Evolutionary conservation across 805 yeast species (phyloP).

Genomic region (Lipomyces yamanashiensis): DNA sequence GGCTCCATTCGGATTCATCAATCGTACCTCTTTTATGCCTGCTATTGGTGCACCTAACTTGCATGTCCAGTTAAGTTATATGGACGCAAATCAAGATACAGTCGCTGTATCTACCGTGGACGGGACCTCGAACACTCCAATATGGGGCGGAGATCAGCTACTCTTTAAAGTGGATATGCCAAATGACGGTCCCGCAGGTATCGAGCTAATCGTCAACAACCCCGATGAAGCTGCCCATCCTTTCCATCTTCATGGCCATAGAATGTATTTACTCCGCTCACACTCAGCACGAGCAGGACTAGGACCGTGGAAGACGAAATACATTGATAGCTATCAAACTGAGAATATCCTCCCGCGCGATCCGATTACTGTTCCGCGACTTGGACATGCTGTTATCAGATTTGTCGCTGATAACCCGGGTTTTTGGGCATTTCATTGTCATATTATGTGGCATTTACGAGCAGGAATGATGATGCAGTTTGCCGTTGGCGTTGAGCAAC

Average conservation of each 20-base stretch:
- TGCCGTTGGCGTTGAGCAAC: slow-evolving; percentile 53
- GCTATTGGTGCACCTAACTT: slow-evolving; percentile 42
- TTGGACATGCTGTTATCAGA: slow-evolving; percentile 82
- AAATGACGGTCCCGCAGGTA: slow-evolving; percentile 54
- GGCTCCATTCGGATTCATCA: slow-evolving; percentile 41
- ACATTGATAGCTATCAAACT: slow-evolving; percentile 52
- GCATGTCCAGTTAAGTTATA: slow-evolving; percentile 40
- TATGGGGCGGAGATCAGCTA: slow-evolving; percentile 63
- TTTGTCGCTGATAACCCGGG: slow-evolving; percentile 96
- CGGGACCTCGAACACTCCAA: slow-evolving; percentile 67
- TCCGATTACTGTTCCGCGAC: slow-evolving; percentile 73
- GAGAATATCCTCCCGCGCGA: slow-evolving; percentile 83
- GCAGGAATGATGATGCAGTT: slow-evolving; percentile 86
- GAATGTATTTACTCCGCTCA: slow-evolving; percentile 60
- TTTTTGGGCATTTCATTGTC: slow-evolving; percentile 99
- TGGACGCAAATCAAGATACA: slow-evolving; percentile 41
- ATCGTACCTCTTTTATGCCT: slow-evolving; percentile 37
- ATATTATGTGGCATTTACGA: slow-evolving; percentile 95
- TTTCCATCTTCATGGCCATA: slow-evolving; percentile 78
- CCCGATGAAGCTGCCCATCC: slow-evolving; percentile 81
- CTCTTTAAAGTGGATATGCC: slow-evolving; percentile 58
- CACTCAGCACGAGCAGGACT: slow-evolving; percentile 42
- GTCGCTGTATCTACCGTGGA: slow-evolving; percentile 51
- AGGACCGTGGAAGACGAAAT: slow-evolving; percentile 28
- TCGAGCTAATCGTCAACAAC: slow-evolving; percentile 80